Evolutionary conservation across 306 rosid species (phyloP).

Genomic region (Sophora flavescens): DNA sequence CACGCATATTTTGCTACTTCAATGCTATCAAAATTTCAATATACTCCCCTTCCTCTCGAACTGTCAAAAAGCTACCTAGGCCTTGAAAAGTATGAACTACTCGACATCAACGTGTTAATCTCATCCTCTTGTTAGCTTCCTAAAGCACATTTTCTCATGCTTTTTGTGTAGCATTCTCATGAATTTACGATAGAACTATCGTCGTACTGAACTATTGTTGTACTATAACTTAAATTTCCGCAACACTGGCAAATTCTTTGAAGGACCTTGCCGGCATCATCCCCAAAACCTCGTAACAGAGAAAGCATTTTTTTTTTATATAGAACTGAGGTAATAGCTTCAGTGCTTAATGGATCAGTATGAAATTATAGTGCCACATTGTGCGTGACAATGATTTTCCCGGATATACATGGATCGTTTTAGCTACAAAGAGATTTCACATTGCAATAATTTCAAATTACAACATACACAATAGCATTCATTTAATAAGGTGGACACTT

Average conservation of each 20-base stretch:
- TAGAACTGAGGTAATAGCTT: background rate
- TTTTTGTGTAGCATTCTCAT: background rate
- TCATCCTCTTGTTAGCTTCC: conserved; percentile 1
- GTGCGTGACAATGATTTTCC: background rate
- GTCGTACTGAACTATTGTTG: no score
- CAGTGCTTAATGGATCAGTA: background rate
- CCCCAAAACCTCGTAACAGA: background rate
- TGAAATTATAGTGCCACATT: background rate
- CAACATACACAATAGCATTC: background rate
- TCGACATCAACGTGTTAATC: background rate
- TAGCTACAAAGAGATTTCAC: background rate
- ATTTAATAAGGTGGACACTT: background rate
- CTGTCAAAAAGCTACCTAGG: background rate
- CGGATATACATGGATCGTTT: background rate
- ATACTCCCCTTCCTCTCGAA: conserved; percentile 6
- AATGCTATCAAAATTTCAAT: conserved; percentile 10
- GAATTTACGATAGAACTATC: background rate
- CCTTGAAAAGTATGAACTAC: background rate
- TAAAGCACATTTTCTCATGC: background rate
- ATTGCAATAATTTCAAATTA: no score
- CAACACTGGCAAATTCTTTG: background rate
- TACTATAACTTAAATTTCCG: no score
- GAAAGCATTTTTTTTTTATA: background rate
- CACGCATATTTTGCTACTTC: background rate
- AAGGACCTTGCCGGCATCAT: background rate